Conservation (phyloP, 2,329 filamentous ascomycete species). For the Aspergillus tanneri region DNA sequence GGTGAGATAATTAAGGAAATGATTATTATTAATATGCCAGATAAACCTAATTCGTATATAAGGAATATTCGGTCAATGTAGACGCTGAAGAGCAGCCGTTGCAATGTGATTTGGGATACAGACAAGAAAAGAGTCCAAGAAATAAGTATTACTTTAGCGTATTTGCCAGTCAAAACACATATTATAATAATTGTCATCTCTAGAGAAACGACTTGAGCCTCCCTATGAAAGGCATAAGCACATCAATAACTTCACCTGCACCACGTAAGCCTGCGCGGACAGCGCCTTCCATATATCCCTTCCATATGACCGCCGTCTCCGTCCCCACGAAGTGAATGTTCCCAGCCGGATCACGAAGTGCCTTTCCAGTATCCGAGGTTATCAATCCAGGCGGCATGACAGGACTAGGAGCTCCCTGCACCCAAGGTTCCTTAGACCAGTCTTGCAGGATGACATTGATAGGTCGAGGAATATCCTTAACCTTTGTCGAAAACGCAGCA, state of each 20-base stretch:
- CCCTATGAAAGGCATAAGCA: neutral
- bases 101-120: too few relatives aligned
- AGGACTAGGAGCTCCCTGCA: neutral
- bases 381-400: neutral
- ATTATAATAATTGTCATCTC: too few relatives aligned
- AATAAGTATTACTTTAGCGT: too few relatives aligned
- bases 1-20: too few relatives aligned
- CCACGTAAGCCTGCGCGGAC: neutral
- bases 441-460: neutral
- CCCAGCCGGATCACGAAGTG: neutral
- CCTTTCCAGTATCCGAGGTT: neutral
- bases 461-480: neutral
- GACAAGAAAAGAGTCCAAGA: too few relatives aligned
- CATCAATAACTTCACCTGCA: neutral
- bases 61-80: too few relatives aligned
- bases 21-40: too few relatives aligned
- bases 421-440: neutral
- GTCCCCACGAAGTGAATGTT: neutral
- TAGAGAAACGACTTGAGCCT: neutral
- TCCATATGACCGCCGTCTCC: neutral
- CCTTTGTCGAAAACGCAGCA: neutral
- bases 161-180: too few relatives aligned
- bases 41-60: too few relatives aligned
- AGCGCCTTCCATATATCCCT: constrained; percentile 1
- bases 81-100: too few relatives aligned